Evolutionary conservation across 2,329 filamentous ascomycete genomes (phyloP), one percentile per base, ranked within the genome.

Genomic region (Botrytis paeoniae): DNA sequence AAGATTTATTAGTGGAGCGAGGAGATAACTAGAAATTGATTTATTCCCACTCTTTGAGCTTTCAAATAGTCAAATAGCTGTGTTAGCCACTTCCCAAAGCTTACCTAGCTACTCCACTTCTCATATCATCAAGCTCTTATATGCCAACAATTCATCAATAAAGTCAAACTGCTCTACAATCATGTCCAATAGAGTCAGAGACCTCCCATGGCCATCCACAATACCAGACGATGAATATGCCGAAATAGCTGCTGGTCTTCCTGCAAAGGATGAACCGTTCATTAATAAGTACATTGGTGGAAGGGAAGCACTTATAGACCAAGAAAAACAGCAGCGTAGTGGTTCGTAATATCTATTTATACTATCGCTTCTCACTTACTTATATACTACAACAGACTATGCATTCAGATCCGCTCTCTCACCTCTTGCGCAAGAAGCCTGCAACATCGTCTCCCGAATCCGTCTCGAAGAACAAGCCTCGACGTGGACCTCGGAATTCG

Each of bases 311-410:
- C 86, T 98, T 70, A 92, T 97, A 73, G 86, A 86, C 29, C 88
- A 97, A 80, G 96, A 98, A 82, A 91, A 93, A 82, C 92, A 90
- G 78, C 88, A 93, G 79, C 90, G 95, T 74, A 94, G 94, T 81
- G 94, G 93, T 92, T 81, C 75, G 86, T 72, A 62, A 54, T 35
- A 1, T 35, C 39, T 3, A 10, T 14, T 16, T 25, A 18, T 22
- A 7, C 18, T 69, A 32, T 12, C 6, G 8, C 22, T 41, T 66
- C 80, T 80, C 60, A 64, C 80, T 80, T 59, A 80, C 59, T 54
- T 29, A 71, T 25, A 80, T 71, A 79, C 41, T 32, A 39, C 32
- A 61, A 43, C 79, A 91, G 91, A 94, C 82, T 85, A 89, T 79
- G 87, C 88, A 4, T 96, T 96, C 84, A 87, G 89, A 68, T 86